Evolutionary conservation across 2,329 filamentous ascomycete genomes (phyloP).

Genomic region (Paraconiothyrium sp.): DNA sequence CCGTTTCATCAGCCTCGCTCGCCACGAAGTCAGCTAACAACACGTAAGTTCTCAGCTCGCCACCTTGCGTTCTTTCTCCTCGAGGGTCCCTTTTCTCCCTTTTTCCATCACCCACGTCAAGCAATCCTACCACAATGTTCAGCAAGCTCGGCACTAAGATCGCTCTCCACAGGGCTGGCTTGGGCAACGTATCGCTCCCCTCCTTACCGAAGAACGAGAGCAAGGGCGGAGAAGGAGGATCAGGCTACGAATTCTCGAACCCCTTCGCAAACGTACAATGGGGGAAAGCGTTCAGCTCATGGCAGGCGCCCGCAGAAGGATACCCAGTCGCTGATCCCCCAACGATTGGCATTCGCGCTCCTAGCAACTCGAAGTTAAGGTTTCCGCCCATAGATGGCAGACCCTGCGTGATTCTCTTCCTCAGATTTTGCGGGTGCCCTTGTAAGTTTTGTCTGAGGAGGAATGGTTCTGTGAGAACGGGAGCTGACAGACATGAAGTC

Average conservation of each 20-base stretch:
- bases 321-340: slow-evolving; percentile 40
- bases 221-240: slow-evolving; percentile 34
- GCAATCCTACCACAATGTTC: slow-evolving; percentile 57
- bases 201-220: slow-evolving; percentile 28
- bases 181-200: slow-evolving; percentile 61
- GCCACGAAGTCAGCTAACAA: slow-evolving; percentile 30
- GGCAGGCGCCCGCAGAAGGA: slow-evolving; percentile 43
- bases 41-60: slow-evolving; percentile 25
- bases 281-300: slow-evolving; percentile 46
- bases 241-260: slow-evolving; percentile 39
- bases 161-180: slow-evolving; percentile 66
- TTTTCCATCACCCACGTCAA: neutral
- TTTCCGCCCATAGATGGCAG: slow-evolving; percentile 43
- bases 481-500: slow-evolving; percentile 29
- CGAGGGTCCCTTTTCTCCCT: neutral
- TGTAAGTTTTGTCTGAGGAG: slow-evolving; percentile 33
- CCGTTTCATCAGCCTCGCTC: slow-evolving; percentile 37
- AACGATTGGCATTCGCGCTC: slow-evolving; percentile 36
- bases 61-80: slow-evolving; percentile 1
- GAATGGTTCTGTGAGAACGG: neutral
- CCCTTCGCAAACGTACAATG: slow-evolving; percentile 50
- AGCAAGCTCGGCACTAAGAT: slow-evolving; percentile 66
- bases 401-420: slow-evolving; percentile 43
- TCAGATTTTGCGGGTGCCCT: slow-evolving; percentile 48
- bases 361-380: slow-evolving; percentile 40